Evolutionary conservation across 176 grass and related monocot species (phyloP).

Genomic region (Alloteropsis semialata): DNA sequence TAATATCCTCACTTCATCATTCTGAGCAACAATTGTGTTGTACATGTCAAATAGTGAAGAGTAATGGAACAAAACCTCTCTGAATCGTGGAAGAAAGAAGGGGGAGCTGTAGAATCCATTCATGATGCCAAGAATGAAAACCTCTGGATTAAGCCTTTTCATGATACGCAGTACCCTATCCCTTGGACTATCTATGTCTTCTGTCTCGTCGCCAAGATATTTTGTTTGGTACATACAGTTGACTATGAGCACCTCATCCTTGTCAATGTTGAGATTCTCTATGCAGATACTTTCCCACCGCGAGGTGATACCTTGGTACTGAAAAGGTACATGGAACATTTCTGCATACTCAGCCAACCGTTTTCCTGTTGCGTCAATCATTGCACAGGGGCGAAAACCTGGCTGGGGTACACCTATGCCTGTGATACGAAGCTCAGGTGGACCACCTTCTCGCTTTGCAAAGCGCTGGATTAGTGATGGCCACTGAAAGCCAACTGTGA

Average conservation of each 20-base stretch:
- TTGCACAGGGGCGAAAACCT: slow-evolving; percentile 45
- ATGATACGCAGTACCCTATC: slow-evolving; percentile 55
- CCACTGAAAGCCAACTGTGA: slow-evolving; percentile 60
- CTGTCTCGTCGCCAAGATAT: slow-evolving; percentile 51
- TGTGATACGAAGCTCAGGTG: slow-evolving; percentile 52
- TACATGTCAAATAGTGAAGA: slow-evolving; percentile 60
- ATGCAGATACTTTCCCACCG: slow-evolving; percentile 50
- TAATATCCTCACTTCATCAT: slow-evolving; percentile 30
- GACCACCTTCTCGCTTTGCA: not conserved
- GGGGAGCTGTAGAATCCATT: slow-evolving; percentile 47
- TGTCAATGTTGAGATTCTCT: slow-evolving; percentile 51
- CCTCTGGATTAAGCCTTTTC: slow-evolving; percentile 51
- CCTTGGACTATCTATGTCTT: slow-evolving; percentile 36
- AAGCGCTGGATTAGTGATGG: slow-evolving; percentile 51
- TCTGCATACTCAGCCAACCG: slow-evolving; percentile 58
- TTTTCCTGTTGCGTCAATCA: slow-evolving; percentile 52
- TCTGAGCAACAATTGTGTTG: slow-evolving; percentile 39
- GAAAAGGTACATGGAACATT: slow-evolving; percentile 54
- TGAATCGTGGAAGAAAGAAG: slow-evolving; percentile 53
- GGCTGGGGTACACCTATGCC: slow-evolving; percentile 43
- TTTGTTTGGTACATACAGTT: slow-evolving; percentile 39
- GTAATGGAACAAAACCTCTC: slow-evolving; percentile 43
- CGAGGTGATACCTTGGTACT: slow-evolving; percentile 59
- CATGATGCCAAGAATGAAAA: slow-evolving; percentile 52
- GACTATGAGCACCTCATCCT: slow-evolving; percentile 59